Evolutionary conservation across 2,329 filamentous ascomycete genomes (phyloP), one percentile per base, ranked within the genome.

Genomic region (Ophiostoma sp.): DNA sequence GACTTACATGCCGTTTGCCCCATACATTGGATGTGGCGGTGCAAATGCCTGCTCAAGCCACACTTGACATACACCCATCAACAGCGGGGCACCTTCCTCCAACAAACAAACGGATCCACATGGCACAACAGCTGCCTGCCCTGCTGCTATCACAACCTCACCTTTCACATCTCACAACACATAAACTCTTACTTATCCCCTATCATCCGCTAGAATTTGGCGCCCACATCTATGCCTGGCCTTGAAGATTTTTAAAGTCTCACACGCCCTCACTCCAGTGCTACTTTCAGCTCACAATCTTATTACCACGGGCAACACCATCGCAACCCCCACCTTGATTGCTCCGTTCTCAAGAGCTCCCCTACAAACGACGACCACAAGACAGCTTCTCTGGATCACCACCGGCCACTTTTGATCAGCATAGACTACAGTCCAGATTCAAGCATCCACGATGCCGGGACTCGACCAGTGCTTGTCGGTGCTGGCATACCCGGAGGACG

Each of bases 401-500:
- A 39, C 36, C 13, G 36, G 36, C 13, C 36, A 39, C 36, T 20
- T 20, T 4, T 48, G 44, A 48, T 7, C 17, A 48, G 10, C 48
- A 52, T 10, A 23, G 13, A 27, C 54, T 27, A n/a, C 54, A 60
- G 23, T 15, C 13, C 44, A 27, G 8, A 23, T 1, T 27, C 17
- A 11, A 44, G 2, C 17, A 35, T 35, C 31, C 13, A 44, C 60
- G 68, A 83, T 83, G 81, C 80, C 82, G 36, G 75, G 77, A 67
- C 75, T 75, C 68, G 78, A 54, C 7, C 13, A 54, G 66, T n/a
- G 76, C 48, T 74, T 78, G 54, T 74, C 78, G 64, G 79, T 86
- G 69, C 75, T 80, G 73, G 76, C 78, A 65, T 85, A 85, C 72
- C 79, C 81, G 70, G 78, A 79, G 13, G 74, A 75, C 68, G 69